Base-by-base conservation (phyloP, 2,329 filamentous ascomycete genomes). In the Curvularia spicifera region DNA sequence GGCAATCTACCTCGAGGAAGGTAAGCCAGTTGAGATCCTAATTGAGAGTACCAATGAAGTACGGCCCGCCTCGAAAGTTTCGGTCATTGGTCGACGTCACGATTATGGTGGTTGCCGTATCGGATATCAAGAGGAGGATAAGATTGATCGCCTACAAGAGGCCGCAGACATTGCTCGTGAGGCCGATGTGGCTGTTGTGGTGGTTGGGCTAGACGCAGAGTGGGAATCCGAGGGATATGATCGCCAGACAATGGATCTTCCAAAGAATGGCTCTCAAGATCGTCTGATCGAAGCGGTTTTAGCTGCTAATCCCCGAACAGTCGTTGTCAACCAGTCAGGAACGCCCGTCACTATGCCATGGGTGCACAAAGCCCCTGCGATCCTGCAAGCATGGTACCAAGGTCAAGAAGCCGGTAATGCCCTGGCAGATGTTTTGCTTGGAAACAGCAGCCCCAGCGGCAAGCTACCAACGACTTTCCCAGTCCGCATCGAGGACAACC, bases 371-470 rank as follows among this genome's bases (percentile, higher is more conserved):
- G 87, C 89, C 2, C 84, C 88, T 3, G 85, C 87, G 1, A 86
- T 92, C 29, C 70, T 93, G 0, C 89, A 92, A 71, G 84, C 90
- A 7, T 95, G 91, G 90, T 95, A 93, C 69, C 90, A 91, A 59
- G 91, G 91, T n/a, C 91, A 95, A 69, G 91, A 95, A 78, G 89
- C 89, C 5, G 91, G 91, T 5, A 92, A 93, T 70, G 88, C 87
- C 10, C 89, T 96, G 60, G 90, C 89, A 0, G 91, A 94, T 64
- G 83, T 94, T 1, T 80, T 94, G 0, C 90, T 91, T 63, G 89
- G 90, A 47, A 84, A 88, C 60, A 83, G 85, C 46, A 93, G 90
- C 71, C 91, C 91, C 0, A 88, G 86, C 59, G 91, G 87, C 13
- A 93, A 93, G 74, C 81, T 93, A 1, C 89, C 90, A 0, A 80